Evolutionary conservation across 192 early-diverging fungal genomes (phyloP).

Genomic region (Dissophora globulifera): DNA sequence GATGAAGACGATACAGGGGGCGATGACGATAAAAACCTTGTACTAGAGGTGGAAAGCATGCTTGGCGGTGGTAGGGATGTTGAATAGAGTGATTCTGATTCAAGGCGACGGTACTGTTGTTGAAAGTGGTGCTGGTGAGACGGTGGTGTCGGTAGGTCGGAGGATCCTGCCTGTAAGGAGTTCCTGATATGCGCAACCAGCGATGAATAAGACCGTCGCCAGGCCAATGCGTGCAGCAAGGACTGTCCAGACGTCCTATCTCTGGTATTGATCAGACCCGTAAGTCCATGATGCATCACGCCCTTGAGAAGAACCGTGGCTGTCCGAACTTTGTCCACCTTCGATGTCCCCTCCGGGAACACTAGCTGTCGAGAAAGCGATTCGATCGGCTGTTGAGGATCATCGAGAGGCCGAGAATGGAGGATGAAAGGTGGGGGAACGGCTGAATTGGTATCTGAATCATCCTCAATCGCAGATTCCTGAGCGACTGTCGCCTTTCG

Average conservation of each 20-base stretch:
- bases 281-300: constrained; percentile 26
- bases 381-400: constrained; percentile 10
- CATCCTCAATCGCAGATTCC: too few species aligned
- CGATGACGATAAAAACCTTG: not conserved
- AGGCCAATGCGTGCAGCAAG: constrained; percentile 24
- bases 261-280: constrained; percentile 35
- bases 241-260: constrained; percentile 28
- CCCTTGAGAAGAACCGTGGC: constrained; percentile 33
- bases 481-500: not conserved
- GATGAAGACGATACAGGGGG: not conserved
- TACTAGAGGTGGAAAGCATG: not conserved
- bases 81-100: not conserved
- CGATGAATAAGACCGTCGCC: constrained; percentile 17
- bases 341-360: not conserved
- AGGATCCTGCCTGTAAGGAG: not conserved
- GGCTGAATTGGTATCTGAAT: too few species aligned
- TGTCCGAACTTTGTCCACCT: constrained; percentile 5
- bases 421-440: not conserved
- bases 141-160: not conserved
- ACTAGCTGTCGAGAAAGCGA: constrained; percentile 16
- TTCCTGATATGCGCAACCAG: constrained; percentile 7
- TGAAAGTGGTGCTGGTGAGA: constrained; percentile 10
- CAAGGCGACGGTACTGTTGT: too few species aligned
- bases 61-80: constrained; percentile 5
- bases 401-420: not conserved